Base-by-base conservation (phyloP, 176 grass and related monocot species). In the Phoenix dactylifera region DNA sequence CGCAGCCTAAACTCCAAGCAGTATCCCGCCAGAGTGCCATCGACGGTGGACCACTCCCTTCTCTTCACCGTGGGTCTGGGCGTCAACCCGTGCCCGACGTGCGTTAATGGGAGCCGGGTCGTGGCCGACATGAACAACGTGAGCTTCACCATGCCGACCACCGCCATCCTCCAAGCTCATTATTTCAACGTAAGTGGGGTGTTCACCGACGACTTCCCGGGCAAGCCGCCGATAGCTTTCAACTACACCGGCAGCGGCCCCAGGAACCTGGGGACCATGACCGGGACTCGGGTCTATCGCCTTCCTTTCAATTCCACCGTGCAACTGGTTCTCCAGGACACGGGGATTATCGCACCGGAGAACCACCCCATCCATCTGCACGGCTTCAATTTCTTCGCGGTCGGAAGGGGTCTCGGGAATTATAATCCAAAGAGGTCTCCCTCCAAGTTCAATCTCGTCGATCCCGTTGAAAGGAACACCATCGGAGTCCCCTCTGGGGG, bases 101-200 rank as follows among this genome's bases (percentile, higher is more conserved):
- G 62, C 62, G 49, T 12, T 22, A 65, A 65, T 19, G 15, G 48
- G 49, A 65, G 22, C 62, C 44, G 62, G 17, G 16, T 65, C 2
- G 62, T 65, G 62, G 62, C 62, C 4, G 49, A 26, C 16, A 26
- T 65, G 15, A 65, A 65, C 62, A 65, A 65, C 62, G 62, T 65
- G 62, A 52, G 2, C 15, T 65, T 65, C 62, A 16, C 17, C 10
- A 65, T 65, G 62, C 62, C 62, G 44, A 65, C 62, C 18, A 65
- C 62, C 48, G 62, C 62, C 48, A 44, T 65, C 17, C 62, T 65
- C 62, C 62, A 65, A 6, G 62, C 62, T 44, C 62, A 65, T 19
- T 65, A 65, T 49, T 65, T 51, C 44, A 65, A 65, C 48, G 1
- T 51, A 49, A 65, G 48, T 23, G 62, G 62, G 5, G 48, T 65